These are phyloP conservation scores for Flaveria linearis DNA, from an alignment of 129 eudicot species.

Conservation along the genomic window DNA sequence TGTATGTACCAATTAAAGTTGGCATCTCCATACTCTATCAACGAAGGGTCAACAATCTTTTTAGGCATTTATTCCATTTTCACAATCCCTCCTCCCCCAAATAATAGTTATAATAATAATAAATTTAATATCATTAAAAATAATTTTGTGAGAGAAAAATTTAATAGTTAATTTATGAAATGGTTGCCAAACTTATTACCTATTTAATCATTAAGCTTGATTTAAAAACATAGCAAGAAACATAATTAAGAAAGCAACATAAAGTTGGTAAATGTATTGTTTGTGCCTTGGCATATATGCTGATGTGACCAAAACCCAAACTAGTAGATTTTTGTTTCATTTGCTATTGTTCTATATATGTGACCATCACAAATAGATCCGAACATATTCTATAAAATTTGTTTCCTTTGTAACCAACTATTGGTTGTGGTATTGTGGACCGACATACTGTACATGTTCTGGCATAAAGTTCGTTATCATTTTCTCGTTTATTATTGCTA, in stretches of 20 bases:
- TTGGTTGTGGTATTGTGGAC: not conserved
- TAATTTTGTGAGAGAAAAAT: not conserved
- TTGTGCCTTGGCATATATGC: slow-evolving; percentile 7
- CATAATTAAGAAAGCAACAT: not conserved
- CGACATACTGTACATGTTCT: too few species aligned
- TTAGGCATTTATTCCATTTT: slow-evolving; percentile 23
- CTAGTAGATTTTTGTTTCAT: not conserved
- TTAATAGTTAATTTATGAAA: not conserved
- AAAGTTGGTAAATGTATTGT: not conserved
- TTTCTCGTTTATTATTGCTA: not conserved
- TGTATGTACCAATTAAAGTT: slow-evolving; percentile 21
- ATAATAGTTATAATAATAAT: not conserved
- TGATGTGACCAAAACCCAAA: not conserved
- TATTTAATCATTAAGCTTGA: not conserved
- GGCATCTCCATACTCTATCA: not conserved
- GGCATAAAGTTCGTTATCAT: not conserved
- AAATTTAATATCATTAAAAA: not conserved
- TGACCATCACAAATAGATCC: not conserved
- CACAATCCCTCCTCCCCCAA: slow-evolving; percentile 17
- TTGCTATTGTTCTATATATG: not conserved
- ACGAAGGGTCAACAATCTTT: slow-evolving; percentile 30
- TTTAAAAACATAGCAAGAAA: not conserved
- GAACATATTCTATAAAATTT: not conserved
- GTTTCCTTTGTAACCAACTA: not conserved
- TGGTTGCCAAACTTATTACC: not conserved